Evolutionary conservation across 1,139 yeast genomes (phyloP), one percentile per base, ranked within the genome.

Genomic region (Schwanniomyces etchellsii): DNA sequence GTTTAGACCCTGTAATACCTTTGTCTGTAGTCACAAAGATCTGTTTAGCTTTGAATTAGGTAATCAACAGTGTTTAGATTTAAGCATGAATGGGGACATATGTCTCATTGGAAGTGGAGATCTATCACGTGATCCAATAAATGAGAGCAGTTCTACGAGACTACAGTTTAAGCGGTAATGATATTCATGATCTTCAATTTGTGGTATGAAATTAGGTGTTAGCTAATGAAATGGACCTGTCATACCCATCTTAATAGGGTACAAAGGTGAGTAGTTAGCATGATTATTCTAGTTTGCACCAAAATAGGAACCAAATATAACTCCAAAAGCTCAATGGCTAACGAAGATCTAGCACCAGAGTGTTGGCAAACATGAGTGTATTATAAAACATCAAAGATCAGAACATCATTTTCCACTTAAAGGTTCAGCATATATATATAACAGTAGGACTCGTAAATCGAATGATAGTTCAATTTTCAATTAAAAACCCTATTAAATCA

Each of bases 241-340:
- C 54, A 57, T 55, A 59, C 47, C 59, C 70, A 70, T 55, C 45
- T 50, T 35, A 45, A 40, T 40, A 34, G 64, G 43, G 39, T 62
- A 65, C 55, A 64, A 68, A 58, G 89, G 84, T 81, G 89, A 81
- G 89, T 81, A 81, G 64, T 59, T 55, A 70, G 77, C 84, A 53
- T 7, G 29, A 73, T 53, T 42, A 23, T 67, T 86, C 91, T 86
- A 64, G 96, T 84, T 86, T 84, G 94, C 94, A 64, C 85, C 84
- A 77, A 83, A 86, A 86, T 85, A 82, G 95, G 93, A 81, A 75
- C 84, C 79, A 71, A 74, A 71, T 78, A 81, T 66, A 54, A 77
- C 52, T 50, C 44, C 39, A 20, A 20, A 5, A 20, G 14, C 5
- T 20, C 7, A 12, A 11, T 14, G 10, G n/a, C n/a, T n/a, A n/a